Base-by-base conservation (phyloP, 2,329 filamentous ascomycete genomes). In the Stachybotrys elegans region DNA sequence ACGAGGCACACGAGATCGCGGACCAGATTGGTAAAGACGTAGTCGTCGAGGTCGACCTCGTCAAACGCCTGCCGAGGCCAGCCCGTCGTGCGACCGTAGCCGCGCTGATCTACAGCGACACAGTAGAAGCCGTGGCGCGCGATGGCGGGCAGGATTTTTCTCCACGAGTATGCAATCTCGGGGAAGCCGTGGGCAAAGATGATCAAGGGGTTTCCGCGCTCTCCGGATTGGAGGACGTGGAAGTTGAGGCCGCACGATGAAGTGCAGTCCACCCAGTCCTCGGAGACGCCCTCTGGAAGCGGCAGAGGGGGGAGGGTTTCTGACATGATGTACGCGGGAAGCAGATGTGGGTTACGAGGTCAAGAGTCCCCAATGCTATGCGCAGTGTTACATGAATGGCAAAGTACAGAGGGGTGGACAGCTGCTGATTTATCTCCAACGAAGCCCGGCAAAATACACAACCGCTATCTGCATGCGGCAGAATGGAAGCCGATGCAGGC, bases 151-250 rank as follows among this genome's bases (percentile, higher is more conserved):
- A 87, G 71, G 27, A 85, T 63, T 44, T 81, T 79, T 42, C 83
- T 77, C 81, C 83, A 87, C 38, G 82, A 85, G 58, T 76, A 87
- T 22, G 83, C 80, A 3, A 87, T 68, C 55, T 86, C 83, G 2
- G 83, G 83, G 49, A 78, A 87, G 29, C 83, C 83, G 60, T 85
- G 83, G 39, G 78, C 72, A 40, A 84, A 75, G 6, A 86, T 58
- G 8, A 86, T 63, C 11, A 86, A 69, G 2, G 80, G 81, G 6
- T 66, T 69, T 20, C 63, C 54, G 13, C 54, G 58, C 13, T 56
- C 45, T 4, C 79, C 77, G 14, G 79, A 69, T 51, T 76, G 72
- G 16, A 85, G 68, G 27, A 80, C 59, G 60, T 87, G 83, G 60
- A 79, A 82, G 19, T 70, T 79, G 17, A 86, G 70, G 41, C 76